phyloP scores from a whole-genome alignment of 2,329 filamentous ascomycete species.

The Xylaria sp. region DNA sequence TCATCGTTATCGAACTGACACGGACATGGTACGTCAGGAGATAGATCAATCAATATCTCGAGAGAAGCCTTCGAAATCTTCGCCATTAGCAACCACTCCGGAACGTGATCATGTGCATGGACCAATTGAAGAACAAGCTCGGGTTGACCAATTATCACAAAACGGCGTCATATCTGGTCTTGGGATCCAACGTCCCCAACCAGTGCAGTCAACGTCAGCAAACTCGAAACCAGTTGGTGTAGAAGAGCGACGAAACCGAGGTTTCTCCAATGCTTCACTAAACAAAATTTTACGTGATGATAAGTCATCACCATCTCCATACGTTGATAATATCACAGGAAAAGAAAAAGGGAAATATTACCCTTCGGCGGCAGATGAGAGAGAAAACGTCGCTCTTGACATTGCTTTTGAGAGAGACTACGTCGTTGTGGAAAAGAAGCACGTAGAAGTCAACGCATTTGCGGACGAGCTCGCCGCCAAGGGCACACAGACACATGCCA shows the following conservation, averaged over 20 bases:
- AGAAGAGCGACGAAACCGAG: slow-evolving; percentile 47
- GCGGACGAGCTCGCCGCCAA: slow-evolving; percentile 93
- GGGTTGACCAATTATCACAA: slow-evolving; percentile 49
- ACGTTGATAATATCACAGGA: slow-evolving; percentile 44
- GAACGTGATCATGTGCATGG: slow-evolving; percentile 44
- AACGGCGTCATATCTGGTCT: slow-evolving; percentile 55
- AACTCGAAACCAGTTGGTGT: slow-evolving; percentile 49
- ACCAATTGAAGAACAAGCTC: slow-evolving; percentile 35
- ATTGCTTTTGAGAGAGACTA: slow-evolving; percentile 92
- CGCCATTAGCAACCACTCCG: slow-evolving; percentile 50
- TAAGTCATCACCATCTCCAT: slow-evolving; percentile 42
- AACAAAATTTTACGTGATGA: slow-evolving; percentile 44
- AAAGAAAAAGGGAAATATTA: slow-evolving; percentile 42
- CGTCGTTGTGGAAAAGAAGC: slow-evolving; percentile 91
- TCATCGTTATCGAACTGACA: slow-evolving; percentile 48
- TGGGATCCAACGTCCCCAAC: slow-evolving; percentile 56
- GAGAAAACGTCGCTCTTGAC: slow-evolving; percentile 79
- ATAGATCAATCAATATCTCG: slow-evolving; percentile 48
- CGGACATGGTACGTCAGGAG: slow-evolving; percentile 45
- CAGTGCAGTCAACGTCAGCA: slow-evolving; percentile 55
- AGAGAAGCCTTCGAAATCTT: slow-evolving; percentile 49
- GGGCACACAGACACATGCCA: slow-evolving; percentile 53
- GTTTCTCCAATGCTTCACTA: slow-evolving; percentile 48
- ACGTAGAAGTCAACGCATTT: slow-evolving; percentile 95
- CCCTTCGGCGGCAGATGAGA: slow-evolving; percentile 53